Base-by-base conservation (phyloP, 2,329 filamentous ascomycete species). In the Verticillium longisporum region DNA sequence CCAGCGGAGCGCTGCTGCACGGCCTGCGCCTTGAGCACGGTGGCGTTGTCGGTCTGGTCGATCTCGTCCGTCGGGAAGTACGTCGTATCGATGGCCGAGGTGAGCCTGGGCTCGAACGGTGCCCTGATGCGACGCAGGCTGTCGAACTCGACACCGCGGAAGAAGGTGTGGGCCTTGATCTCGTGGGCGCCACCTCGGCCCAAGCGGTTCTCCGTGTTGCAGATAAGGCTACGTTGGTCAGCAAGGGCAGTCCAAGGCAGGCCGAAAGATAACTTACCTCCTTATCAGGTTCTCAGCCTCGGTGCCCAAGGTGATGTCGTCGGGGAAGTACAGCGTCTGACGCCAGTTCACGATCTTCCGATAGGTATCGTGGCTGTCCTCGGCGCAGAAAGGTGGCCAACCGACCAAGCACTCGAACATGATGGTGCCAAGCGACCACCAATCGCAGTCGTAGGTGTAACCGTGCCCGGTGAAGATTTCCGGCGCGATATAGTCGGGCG, bases 11-110 rank as follows among this genome's bases (percentile, higher is more conserved):
- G 86, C 69, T 87, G 83, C 63, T 89, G 88, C 65, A 89, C 84
- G 57, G 91, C 91, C 75, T 96, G 91, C 21, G 91, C 91, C 73
- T 92, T 90, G 70, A 97, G 84, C 66, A 91, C 84, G 31, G 92
- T 95, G 61, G 90, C 92, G 66, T 92, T 97, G 74, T 97, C 93
- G 60, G 92, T 94, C 80, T 98, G 94, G 69, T 96, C 92, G 72
- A 99, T 97, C 76, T 99, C 95, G 72, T 99, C 95, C 59, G 92
- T 97, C 10, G 95, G 95, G 87, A 99, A 99, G 81, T 99, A 98
- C 56, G 93, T 94, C 21, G 95, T 97, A 73, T 99, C 95, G 69
- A 97, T 90, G 74, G 95, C 95, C 65, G 92, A 96, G 63, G 90
- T 90, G 66, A 99, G 82, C 71, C 92, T 92, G 2, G 95, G 95